Evolutionary conservation across 805 yeast species (phyloP), one percentile per base, ranked within the genome.

Genomic region (Candida berthetii): DNA sequence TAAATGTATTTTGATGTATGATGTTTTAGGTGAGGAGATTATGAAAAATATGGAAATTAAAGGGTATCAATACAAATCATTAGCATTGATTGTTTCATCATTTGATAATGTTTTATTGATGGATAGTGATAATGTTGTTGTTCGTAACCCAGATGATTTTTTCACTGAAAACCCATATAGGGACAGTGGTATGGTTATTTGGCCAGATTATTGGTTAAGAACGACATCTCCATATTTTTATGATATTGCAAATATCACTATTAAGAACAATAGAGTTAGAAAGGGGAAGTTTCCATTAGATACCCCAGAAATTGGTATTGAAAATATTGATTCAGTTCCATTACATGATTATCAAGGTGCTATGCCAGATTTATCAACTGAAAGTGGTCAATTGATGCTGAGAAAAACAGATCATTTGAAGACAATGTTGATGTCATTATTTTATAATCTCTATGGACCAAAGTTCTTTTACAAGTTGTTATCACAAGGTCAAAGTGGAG

Each of bases 201-300:
- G 93, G 90, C 91, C 93, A 2, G 96, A 86, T 58, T 85, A 77
- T 59, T 86, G 95, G 95, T 74, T 80, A 55, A 71, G 95, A 47
- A 76, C 88, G 4, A 83, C 88, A 2, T 74, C 82, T 3, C 93
- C 95, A 2, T 61, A 62, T 33, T 81, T 71, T 50, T 86, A 82
- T 58, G 74, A 76, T 18, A 76, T 86, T 45, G 85, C 85, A 0
- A 82, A 77, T 8, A 62, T 76, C 11, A 44, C 58, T 37, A 55
- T 14, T 53, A 57, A 14, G 62, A 61, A 32, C 42, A 57, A 40
- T 40, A 60, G 49, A 37, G 64, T 59, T 47, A 32, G 72, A 57
- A 11, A 48, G 59, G 48, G 72, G 50, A 49, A 57, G 57, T 54
- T 24, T 46, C 66, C 5, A 20, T n/a, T 34, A 7, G 27, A 22